These are phyloP conservation scores for Glarea lozoyensis DNA, from an alignment of 495 filamentous ascomycete genomes.

Conservation along the genomic window DNA sequence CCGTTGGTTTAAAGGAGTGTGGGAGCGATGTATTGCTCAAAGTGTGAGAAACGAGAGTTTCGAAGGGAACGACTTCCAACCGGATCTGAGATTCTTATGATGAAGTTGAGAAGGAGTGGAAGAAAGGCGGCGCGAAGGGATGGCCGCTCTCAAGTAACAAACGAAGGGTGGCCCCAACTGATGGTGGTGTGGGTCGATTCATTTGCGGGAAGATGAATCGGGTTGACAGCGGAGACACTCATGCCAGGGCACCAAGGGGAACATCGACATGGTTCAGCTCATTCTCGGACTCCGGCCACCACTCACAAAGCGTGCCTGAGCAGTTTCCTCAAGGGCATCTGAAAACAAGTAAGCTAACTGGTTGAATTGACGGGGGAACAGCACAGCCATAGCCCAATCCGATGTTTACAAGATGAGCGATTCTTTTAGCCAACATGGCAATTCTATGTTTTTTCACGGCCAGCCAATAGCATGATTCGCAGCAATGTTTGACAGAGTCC, in stretches of 20 bases:
- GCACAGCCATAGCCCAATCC: too few relatives aligned
- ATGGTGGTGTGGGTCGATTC: not conserved
- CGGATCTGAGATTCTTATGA: conserved; percentile 4
- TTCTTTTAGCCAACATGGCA: too few relatives aligned
- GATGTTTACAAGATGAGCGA: too few relatives aligned
- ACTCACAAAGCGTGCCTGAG: conserved; percentile 12
- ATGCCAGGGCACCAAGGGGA: conserved; percentile 7
- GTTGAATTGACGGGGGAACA: not conserved
- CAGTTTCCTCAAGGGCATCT: not conserved
- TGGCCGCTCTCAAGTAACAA: conserved; percentile 8
- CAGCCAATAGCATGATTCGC: too few relatives aligned
- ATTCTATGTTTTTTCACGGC: too few relatives aligned
- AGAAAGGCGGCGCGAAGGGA: conserved; percentile 3
- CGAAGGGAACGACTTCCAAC: conserved; percentile 12
- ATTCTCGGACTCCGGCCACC: conserved; percentile 8
- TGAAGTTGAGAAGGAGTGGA: conserved; percentile 5
- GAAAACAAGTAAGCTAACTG: not conserved
- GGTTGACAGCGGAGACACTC: not conserved
- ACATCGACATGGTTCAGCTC: conserved; percentile 18
- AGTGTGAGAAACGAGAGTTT: conserved; percentile 13
- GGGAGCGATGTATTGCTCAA: conserved; percentile 20
- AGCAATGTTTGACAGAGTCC: too few relatives aligned
- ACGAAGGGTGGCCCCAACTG: too few relatives aligned
- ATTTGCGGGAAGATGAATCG: conserved; percentile 2
- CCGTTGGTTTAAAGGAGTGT: conserved; percentile 16